Conservation (phyloP, 495 filamentous ascomycete species). For the Symbiotaphrina buchneri region DNA sequence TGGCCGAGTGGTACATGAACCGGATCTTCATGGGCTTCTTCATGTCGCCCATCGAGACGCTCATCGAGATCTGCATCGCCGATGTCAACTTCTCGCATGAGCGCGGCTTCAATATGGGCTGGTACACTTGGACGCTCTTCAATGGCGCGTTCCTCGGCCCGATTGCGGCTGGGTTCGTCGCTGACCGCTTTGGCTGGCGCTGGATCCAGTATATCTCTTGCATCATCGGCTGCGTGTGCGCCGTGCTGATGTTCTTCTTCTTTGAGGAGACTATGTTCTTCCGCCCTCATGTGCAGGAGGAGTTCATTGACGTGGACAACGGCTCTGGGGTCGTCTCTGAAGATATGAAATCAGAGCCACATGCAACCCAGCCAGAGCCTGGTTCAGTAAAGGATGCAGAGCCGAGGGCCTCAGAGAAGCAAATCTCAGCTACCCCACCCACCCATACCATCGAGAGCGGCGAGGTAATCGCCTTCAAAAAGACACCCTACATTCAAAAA, state of each 20-base stretch:
- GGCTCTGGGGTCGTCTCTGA: too few relatives aligned
- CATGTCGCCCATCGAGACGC: background rate
- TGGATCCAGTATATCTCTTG: conserved; percentile 24
- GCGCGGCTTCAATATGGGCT: background rate
- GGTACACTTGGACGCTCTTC: background rate
- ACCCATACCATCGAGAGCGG: too few relatives aligned
- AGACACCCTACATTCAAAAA: too few relatives aligned
- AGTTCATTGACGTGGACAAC: too few relatives aligned
- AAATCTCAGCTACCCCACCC: too few relatives aligned
- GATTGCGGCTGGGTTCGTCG: conserved; percentile 12
- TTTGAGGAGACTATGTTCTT: conserved; percentile 17
- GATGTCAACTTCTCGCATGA: background rate
- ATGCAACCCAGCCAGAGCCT: too few relatives aligned
- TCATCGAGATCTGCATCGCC: background rate
- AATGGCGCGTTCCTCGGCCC: conserved; percentile 1
- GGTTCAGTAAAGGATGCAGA: too few relatives aligned
- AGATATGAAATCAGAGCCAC: too few relatives aligned
- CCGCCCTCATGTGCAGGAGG: too few relatives aligned
- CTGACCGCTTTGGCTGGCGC: conserved; percentile 20
- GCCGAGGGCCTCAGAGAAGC: too few relatives aligned
- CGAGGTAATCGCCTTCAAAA: too few relatives aligned
- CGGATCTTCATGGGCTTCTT: background rate
- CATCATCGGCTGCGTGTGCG: conserved; percentile 13
- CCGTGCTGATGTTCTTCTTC: conserved; percentile 14
- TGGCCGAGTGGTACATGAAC: background rate